These are phyloP conservation scores for Monosporozyma servazzii DNA, from an alignment of 805 yeast genomes.

Conservation along the genomic window DNA sequence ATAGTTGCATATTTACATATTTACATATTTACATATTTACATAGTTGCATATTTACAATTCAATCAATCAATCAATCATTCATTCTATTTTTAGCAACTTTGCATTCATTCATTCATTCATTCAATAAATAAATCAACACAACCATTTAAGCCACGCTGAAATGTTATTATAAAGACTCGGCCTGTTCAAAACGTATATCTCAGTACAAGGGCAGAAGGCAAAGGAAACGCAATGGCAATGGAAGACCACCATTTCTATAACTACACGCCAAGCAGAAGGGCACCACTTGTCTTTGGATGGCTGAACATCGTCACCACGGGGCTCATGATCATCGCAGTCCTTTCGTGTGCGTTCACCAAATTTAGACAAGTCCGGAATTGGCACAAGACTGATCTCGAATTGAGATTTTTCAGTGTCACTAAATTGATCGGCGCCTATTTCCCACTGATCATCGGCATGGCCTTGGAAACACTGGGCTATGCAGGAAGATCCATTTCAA, in stretches of 20 bases:
- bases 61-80: too few species aligned
- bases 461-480: conserved; percentile 23
- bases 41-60: too few species aligned
- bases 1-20: too few species aligned
- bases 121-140: too few species aligned
- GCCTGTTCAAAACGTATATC: too few species aligned
- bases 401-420: background rate
- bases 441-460: conserved; percentile 23
- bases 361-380: background rate
- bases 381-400: background rate
- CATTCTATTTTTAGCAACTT: background rate
- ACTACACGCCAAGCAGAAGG: background rate
- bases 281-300: background rate
- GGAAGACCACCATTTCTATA: background rate
- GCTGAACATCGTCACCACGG: background rate
- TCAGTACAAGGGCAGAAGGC: too few species aligned
- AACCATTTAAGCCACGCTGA: too few species aligned
- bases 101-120: background rate
- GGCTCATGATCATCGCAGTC: background rate
- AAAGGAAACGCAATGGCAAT: too few species aligned
- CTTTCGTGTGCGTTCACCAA: conserved; percentile 1
- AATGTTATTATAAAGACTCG: too few species aligned
- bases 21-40: too few species aligned
- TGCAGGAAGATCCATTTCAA: conserved; percentile 15
- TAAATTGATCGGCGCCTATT: conserved; percentile 6